Percentiles rank a stretch among this genome's conserved stretches.
phyloP scores from a whole-genome alignment of 331 rosid species.

The Malus hybrid region DNA sequence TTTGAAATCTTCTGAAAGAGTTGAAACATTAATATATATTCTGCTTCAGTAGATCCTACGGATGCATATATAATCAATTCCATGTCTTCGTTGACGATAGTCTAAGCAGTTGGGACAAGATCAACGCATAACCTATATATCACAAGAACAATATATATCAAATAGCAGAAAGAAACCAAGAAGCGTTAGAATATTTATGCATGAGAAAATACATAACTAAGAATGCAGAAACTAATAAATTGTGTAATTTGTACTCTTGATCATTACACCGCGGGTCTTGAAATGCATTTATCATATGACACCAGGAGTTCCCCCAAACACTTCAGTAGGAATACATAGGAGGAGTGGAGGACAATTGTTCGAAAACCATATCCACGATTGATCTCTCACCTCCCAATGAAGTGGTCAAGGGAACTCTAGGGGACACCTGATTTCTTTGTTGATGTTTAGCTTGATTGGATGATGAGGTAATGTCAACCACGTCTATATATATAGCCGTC shows the following conservation, averaged over 20 bases:
- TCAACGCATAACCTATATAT: neutral
- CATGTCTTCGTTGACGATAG: neutral
- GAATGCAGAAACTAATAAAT: neutral
- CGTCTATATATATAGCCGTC: neutral
- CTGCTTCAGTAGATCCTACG: neutral
- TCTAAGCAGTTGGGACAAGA: neutral
- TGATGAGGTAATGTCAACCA: neutral
- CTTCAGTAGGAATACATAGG: slow-evolving; percentile 8
- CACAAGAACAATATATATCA: neutral
- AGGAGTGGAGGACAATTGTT: neutral
- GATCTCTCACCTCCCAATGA: neutral
- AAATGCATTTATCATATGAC: neutral
- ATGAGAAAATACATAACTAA: neutral
- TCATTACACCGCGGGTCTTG: neutral
- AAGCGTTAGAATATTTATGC: neutral
- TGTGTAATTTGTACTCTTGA: neutral
- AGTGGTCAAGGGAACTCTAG: slow-evolving; percentile 28
- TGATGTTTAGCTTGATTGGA: neutral
- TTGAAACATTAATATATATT: neutral
- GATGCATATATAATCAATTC: neutral
- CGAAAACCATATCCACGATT: neutral
- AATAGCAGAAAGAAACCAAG: neutral
- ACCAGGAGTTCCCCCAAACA: slow-evolving; percentile 21
- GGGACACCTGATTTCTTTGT: slow-evolving; percentile 8
- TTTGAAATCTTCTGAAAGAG: neutral